Evolutionary conservation across 352 stramenopile genomes (phyloP), one percentile per base, ranked within the genome.

Genomic region (Thraustochytrium striatum): DNA sequence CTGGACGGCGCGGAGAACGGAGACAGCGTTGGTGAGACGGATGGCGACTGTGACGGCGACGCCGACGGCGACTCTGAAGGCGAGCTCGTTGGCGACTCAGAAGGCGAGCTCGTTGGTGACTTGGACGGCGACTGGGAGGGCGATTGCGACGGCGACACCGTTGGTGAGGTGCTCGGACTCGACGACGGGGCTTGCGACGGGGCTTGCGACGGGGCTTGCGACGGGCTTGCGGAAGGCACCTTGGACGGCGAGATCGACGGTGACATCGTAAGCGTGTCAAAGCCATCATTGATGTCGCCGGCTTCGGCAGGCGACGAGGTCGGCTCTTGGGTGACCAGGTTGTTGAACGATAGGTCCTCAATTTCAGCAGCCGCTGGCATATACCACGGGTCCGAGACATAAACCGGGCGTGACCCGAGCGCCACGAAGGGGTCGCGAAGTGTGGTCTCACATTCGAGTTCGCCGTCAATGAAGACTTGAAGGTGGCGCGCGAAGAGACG

Each of bases 281-380:
- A 70, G 36, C 59, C 59, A 33, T 7, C 13, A n/a, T 70, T 70
- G 35, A 53, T 38, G 25, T 38, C 50, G 9, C 59, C 35, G 21
- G 25, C 65, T 5, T 13, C 9, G 21, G 39, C 28, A 0, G 8
- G 11, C 21, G 65, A 30, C 0, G 16, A 21, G 52, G 11, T 32
- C 11, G 32, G 52, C 1, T 43, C 52, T 1, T 72, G 32, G 52
- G 32, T 55, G 13, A 38, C 21, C 13, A 41, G 19, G 30, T 75
- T 3, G 41, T 72, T 9, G 30, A 61, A 35, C 28, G 11, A n/a
- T 7, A 62, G 21, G 2, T 44, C 32, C 30, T 9, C n/a, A 21
- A 75, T 38, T 13, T 75, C 28, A 8, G 44, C 65, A 21, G 43
- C 43, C 13, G 65, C 65, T 9, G 65, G 65, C 16, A 16, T 72